Conservation (phyloP, 768 basidiomycete genomes). For the Rhodosporidiobolus sp. region DNA sequence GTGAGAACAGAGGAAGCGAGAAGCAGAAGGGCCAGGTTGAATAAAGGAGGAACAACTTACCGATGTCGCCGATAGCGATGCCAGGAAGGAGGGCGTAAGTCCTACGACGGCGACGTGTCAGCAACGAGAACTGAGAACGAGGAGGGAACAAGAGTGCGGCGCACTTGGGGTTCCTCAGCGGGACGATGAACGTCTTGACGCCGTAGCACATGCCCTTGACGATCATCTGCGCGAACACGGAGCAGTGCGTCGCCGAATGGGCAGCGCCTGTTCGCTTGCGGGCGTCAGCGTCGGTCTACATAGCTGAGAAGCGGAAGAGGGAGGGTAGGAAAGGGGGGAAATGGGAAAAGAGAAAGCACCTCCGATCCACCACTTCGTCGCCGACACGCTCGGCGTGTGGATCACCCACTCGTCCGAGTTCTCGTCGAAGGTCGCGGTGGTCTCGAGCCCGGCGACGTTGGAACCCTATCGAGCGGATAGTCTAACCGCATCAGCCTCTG, state of each 20-base stretch:
- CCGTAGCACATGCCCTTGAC: slow-evolving; percentile 52
- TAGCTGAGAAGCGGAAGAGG: too few relatives aligned
- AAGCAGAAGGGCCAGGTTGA: background rate
- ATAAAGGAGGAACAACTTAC: slow-evolving; percentile 51
- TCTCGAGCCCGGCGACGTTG: slow-evolving; percentile 54
- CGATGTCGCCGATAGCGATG: slow-evolving; percentile 53
- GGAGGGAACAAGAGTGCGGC: background rate
- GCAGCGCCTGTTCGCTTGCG: too few relatives aligned
- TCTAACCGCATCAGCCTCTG: too few relatives aligned
- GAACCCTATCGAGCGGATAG: slow-evolving; percentile 52
- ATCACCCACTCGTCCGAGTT: slow-evolving; percentile 52
- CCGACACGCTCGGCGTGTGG: slow-evolving; percentile 52
- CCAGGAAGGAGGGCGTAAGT: slow-evolving; percentile 51
- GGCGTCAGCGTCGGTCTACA: too few relatives aligned
- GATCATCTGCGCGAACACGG: slow-evolving; percentile 53
- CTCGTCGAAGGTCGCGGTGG: slow-evolving; percentile 53
- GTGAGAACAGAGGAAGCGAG: background rate
- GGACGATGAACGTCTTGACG: slow-evolving; percentile 53
- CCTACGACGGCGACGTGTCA: slow-evolving; percentile 29
- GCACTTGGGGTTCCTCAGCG: slow-evolving; percentile 49
- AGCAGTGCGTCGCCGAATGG: slow-evolving; percentile 52
- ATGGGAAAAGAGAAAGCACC: slow-evolving; percentile 45
- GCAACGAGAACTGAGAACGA: too few relatives aligned
- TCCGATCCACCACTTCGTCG: slow-evolving; percentile 56
- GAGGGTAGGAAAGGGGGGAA: too few relatives aligned